These are phyloP conservation scores for Ormosia emarginata DNA, from an alignment of 306 rosid genomes.

Conservation along the genomic window DNA sequence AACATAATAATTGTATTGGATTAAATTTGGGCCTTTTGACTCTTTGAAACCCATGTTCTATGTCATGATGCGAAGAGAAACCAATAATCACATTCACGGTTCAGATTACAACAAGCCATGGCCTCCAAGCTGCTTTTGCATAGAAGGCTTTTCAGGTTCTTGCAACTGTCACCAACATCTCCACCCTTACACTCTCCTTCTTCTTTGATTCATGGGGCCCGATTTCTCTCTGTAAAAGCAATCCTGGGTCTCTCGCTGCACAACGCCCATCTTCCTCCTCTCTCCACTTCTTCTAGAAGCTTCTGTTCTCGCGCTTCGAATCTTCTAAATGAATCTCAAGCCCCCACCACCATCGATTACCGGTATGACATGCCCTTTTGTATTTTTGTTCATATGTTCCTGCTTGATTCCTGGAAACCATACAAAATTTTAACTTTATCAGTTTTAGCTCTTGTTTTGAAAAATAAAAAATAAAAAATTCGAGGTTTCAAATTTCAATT, in stretches of 20 bases:
- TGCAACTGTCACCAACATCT: conserved; percentile 19
- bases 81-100: no score
- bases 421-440: background rate
- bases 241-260: background rate
- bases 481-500: background rate
- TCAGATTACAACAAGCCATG: conserved; percentile 23
- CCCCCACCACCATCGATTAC: conserved; percentile 72
- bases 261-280: background rate
- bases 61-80: no score
- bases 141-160: conserved; percentile 46
- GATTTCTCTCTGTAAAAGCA: conserved; percentile 29
- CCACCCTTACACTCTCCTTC: background rate
- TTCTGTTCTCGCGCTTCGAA: conserved; percentile 51
- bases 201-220: conserved; percentile 9
- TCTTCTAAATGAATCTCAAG: conserved; percentile 43
- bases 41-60: no score
- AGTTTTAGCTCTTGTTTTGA: background rate
- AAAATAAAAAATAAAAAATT: background rate
- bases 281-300: conserved; percentile 33
- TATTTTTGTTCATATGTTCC: background rate
- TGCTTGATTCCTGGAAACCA: background rate
- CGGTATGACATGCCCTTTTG: conserved; percentile 31
- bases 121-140: conserved; percentile 46
- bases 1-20: no score
- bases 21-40: no score